These are phyloP conservation scores for Xylariaceae sp. DNA, from an alignment of 2,329 filamentous ascomycete genomes.

Conservation along the genomic window DNA sequence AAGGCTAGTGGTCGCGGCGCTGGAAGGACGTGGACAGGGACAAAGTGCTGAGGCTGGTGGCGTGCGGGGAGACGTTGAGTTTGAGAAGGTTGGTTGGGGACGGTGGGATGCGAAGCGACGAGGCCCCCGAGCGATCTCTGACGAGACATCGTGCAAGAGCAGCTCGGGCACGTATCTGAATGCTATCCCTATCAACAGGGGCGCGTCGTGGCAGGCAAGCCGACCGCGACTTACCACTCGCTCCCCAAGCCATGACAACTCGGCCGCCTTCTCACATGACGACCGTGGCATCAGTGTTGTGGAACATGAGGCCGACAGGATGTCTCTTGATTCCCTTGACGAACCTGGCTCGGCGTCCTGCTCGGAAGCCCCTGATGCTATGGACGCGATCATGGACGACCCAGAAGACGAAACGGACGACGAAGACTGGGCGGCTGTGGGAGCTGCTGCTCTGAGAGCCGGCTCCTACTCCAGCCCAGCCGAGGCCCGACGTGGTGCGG, in stretches of 20 bases:
- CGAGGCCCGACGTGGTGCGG: constrained; percentile 49
- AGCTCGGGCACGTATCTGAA: constrained; percentile 40
- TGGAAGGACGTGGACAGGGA: constrained; percentile 67
- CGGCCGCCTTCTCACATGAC: constrained; percentile 70
- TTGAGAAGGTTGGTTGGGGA: constrained; percentile 96
- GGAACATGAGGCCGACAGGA: constrained; percentile 87
- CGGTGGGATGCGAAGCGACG: constrained; percentile 82
- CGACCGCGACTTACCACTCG: constrained; percentile 46
- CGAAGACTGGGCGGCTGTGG: constrained; percentile 90
- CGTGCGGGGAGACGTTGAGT: constrained; percentile 67
- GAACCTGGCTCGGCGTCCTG: constrained; percentile 66
- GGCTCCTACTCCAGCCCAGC: constrained; percentile 55
- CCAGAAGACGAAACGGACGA: constrained; percentile 86
- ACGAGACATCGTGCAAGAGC: constrained; percentile 39
- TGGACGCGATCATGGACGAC: constrained; percentile 62
- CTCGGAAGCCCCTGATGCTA: constrained; percentile 62
- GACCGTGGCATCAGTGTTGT: constrained; percentile 62
- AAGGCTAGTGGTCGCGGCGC: constrained; percentile 81
- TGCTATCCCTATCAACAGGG: constrained; percentile 54
- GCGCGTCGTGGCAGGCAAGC: constrained; percentile 39
- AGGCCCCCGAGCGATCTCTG: constrained; percentile 48
- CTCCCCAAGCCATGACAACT: constrained; percentile 61
- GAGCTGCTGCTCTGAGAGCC: constrained; percentile 74
- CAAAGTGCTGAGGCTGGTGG: constrained; percentile 54
- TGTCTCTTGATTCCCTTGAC: constrained; percentile 74